Conservation (phyloP, 108 stramenopile species). For the Pseudonitzschia delicatissima region DNA sequence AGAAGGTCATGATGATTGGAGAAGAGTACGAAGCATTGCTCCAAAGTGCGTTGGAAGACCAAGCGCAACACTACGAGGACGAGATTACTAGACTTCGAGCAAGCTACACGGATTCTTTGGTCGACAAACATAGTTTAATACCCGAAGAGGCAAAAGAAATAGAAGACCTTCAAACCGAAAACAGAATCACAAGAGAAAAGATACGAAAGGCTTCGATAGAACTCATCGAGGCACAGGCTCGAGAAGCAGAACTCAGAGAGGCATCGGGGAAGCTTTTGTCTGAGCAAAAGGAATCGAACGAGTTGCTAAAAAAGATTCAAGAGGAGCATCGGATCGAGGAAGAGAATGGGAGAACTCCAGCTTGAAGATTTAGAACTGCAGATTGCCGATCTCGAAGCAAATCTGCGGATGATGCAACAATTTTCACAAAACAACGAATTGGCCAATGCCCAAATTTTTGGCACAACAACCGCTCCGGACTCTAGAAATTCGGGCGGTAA, state of each 20-base stretch:
- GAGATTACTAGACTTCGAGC: conserved; percentile 70
- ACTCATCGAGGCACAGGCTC: conserved; percentile 60
- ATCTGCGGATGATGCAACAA: conserved; percentile 65
- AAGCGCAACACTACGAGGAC: conserved; percentile 83
- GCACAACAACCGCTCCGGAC: conserved; percentile 44
- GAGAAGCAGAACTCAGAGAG: conserved; percentile 62
- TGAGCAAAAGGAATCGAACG: conserved; percentile 70
- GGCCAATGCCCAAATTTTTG: conserved; percentile 73
- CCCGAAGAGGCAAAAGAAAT: conserved; percentile 58
- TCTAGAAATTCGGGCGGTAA: conserved; percentile 16
- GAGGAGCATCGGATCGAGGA: conserved; percentile 50
- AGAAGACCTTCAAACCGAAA: conserved; percentile 47
- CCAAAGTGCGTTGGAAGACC: conserved; percentile 88
- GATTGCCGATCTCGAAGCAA: conserved; percentile 78
- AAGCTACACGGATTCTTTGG: conserved; percentile 48
- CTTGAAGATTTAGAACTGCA: conserved; percentile 82
- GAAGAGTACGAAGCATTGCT: conserved; percentile 86
- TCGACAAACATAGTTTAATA: conserved; percentile 46
- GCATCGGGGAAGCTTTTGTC: conserved; percentile 58
- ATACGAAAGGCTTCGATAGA: conserved; percentile 43
- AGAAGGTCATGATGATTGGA: conserved; percentile 81
- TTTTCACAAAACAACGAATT: conserved; percentile 67
- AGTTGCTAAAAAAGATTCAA: conserved; percentile 66
- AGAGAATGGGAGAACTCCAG: conserved; percentile 37
- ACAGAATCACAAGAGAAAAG: conserved; percentile 38